A percentile compares a stretch with the other conserved stretches of the same genome.
Conservation (phyloP, 2,329 filamentous ascomycete genomes). For the Alternaria hordeiaustralica region DNA sequence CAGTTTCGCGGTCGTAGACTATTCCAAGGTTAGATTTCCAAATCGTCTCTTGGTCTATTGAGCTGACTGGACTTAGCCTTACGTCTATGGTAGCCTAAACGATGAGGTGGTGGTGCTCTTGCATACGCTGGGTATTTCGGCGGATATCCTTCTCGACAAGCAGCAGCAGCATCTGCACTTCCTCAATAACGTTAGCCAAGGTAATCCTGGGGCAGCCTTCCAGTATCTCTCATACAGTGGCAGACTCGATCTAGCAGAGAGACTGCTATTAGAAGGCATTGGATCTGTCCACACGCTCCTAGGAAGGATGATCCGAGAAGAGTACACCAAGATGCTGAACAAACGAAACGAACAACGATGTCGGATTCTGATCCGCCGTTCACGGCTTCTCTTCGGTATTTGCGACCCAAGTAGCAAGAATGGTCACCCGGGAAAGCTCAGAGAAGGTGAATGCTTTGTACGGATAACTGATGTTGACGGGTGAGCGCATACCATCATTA, state of each 20-base stretch:
- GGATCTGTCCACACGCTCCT: constrained; percentile 40
- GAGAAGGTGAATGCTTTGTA: constrained; percentile 50
- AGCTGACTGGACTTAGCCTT: constrained; percentile 39
- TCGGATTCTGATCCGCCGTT: constrained; percentile 48
- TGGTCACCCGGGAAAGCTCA: constrained; percentile 33
- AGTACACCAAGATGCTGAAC: constrained; percentile 47
- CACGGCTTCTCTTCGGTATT: constrained; percentile 50
- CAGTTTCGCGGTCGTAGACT: constrained; percentile 50
- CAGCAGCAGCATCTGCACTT: constrained; percentile 48
- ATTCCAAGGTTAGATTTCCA: constrained; percentile 46
- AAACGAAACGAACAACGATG: constrained; percentile 47
- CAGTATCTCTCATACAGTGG: constrained; percentile 47
- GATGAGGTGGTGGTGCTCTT: constrained; percentile 53
- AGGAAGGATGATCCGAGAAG: constrained; percentile 37
- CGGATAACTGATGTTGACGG: constrained; percentile 49
- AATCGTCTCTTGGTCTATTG: neutral
- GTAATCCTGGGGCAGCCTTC: constrained; percentile 40
- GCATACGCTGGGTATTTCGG: constrained; percentile 45
- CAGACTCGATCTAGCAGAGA: constrained; percentile 47
- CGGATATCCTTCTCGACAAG: constrained; percentile 42
- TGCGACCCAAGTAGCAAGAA: constrained; percentile 43
- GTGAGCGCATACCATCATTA: constrained; percentile 41
- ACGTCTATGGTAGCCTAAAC: constrained; percentile 51
- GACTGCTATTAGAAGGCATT: constrained; percentile 46
- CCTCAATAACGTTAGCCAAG: constrained; percentile 32